These are phyloP conservation scores for Trametes versicolor DNA, from an alignment of 1,284 basidiomycete species.

Conservation along the genomic window DNA sequence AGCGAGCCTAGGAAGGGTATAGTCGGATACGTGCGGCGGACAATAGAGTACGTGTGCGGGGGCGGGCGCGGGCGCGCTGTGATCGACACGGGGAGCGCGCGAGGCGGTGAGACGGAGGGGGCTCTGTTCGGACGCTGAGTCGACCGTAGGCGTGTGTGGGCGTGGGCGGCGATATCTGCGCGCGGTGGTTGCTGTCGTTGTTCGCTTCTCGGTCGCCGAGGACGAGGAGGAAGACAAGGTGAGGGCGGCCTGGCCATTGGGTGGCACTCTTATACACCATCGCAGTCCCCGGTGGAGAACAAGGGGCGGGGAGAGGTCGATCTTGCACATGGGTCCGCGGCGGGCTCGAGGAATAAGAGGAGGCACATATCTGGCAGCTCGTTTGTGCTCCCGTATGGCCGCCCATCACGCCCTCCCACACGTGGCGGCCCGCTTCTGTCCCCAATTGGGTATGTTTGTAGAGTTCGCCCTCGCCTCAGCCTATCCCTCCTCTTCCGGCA, in stretches of 20 bases:
- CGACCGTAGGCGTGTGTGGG: not conserved
- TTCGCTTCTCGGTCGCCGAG: constrained; percentile 23
- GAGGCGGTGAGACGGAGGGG: constrained; percentile 18
- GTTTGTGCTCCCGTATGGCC: constrained; percentile 37
- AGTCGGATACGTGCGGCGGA: constrained; percentile 29
- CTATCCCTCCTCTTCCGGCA: constrained; percentile 3
- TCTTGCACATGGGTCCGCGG: constrained; percentile 6
- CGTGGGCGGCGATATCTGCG: constrained; percentile 11
- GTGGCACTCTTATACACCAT: constrained; percentile 39
- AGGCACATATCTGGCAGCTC: constrained; percentile 41
- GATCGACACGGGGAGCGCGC: constrained; percentile 36
- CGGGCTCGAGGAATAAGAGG: constrained; percentile 42
- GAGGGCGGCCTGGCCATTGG: constrained; percentile 6
- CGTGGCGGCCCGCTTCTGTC: constrained; percentile 26
- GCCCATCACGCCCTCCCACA: constrained; percentile 23
- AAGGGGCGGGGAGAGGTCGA: constrained; percentile 28
- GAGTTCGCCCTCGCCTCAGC: constrained; percentile 17
- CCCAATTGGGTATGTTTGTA: constrained; percentile 37
- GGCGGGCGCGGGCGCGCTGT: constrained; percentile 26
- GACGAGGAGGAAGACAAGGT: constrained; percentile 10
- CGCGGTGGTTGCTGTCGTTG: constrained; percentile 12
- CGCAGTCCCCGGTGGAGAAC: constrained; percentile 36
- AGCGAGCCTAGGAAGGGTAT: constrained; percentile 29
- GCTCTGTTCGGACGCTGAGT: not conserved
- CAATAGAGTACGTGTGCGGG: constrained; percentile 32